These are phyloP conservation scores for Fusarium vanettenii DNA, from an alignment of 2,329 filamentous ascomycete genomes.

Conservation along the genomic window DNA sequence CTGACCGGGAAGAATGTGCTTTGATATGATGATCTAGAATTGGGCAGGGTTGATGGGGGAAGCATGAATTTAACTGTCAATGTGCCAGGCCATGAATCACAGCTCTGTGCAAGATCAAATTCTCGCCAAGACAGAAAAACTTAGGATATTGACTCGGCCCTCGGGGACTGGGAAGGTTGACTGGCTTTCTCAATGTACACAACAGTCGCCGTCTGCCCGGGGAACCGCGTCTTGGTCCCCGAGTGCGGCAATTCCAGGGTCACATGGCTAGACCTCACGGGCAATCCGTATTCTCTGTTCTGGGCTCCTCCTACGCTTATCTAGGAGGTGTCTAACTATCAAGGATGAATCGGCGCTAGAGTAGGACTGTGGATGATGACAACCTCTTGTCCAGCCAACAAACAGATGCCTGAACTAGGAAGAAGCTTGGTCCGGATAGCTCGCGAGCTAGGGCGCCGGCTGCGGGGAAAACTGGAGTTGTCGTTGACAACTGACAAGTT, in stretches of 20 bases:
- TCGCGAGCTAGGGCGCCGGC: not conserved
- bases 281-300: not conserved
- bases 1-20: not conserved
- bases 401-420: not conserved
- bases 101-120: not conserved
- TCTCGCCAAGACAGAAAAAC: not conserved
- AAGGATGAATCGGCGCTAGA: not conserved
- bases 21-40: not conserved
- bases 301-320: not conserved
- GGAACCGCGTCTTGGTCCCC: not conserved
- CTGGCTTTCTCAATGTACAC: not conserved
- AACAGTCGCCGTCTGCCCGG: not conserved
- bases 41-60: not conserved
- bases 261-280: not conserved
- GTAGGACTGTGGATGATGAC: not conserved
- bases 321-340: not conserved
- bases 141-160: not conserved
- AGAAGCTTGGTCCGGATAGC: not conserved
- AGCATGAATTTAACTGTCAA: too few relatives aligned
- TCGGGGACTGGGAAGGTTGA: not conserved
- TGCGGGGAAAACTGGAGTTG: constrained; percentile 1
- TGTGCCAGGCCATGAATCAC: not conserved
- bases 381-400: not conserved
- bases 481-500: not conserved
- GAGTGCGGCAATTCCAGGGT: not conserved